phyloP scores from a whole-genome alignment of 169 alveolate species.

The Cryptosporidium ubiquitum region DNA sequence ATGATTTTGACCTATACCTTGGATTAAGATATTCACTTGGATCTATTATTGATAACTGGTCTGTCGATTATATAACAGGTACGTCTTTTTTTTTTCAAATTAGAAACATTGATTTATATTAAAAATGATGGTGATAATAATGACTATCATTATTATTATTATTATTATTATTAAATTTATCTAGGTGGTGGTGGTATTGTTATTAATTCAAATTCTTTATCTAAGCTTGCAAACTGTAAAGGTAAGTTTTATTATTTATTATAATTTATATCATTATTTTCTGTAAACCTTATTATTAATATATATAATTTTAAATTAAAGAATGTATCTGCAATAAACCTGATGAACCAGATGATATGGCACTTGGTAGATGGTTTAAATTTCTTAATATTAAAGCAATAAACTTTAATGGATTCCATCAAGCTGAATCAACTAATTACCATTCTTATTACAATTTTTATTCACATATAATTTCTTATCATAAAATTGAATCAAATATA shows the following conservation, averaged over 20 bases:
- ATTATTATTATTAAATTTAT: not conserved
- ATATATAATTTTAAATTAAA: not conserved
- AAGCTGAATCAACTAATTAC: slow-evolving; percentile 64
- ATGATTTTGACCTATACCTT: slow-evolving; percentile 1
- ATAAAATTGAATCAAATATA: slow-evolving; percentile 21
- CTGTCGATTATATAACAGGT: slow-evolving; percentile 65
- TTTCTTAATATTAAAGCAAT: slow-evolving; percentile 41
- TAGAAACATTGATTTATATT: not conserved
- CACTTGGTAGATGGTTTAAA: slow-evolving; percentile 68
- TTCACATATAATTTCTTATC: slow-evolving; percentile 47
- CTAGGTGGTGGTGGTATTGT: slow-evolving; percentile 67
- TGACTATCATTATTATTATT: not conserved
- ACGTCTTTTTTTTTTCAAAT: not conserved
- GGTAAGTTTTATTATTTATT: slow-evolving; percentile 18
- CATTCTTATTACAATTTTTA: slow-evolving; percentile 46
- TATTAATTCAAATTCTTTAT: slow-evolving; percentile 21
- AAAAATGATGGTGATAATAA: too few species aligned
- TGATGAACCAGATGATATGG: slow-evolving; percentile 74
- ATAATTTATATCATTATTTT: too few species aligned
- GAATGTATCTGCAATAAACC: slow-evolving; percentile 53
- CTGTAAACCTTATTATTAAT: not conserved
- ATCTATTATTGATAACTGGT: slow-evolving; percentile 53
- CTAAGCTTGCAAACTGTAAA: slow-evolving; percentile 24
- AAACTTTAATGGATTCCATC: slow-evolving; percentile 48
- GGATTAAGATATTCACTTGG: slow-evolving; percentile 72